phyloP scores from a whole-genome alignment of 371 early-diverging fungal species.

The Circinella umbellata region DNA sequence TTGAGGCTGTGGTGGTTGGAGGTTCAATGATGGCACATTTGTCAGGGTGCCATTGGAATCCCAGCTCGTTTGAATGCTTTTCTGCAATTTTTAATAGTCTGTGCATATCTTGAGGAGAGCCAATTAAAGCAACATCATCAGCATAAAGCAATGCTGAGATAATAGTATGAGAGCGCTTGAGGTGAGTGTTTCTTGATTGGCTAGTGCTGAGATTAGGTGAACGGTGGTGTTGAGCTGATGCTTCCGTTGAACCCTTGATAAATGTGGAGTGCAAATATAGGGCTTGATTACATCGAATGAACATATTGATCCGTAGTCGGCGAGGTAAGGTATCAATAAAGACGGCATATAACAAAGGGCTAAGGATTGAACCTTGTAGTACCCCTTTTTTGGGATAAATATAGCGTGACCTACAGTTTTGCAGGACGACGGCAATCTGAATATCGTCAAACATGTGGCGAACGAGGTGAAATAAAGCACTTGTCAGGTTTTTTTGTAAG shows the following conservation, averaged over 20 bases:
- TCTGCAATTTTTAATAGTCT: no score
- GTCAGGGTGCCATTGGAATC: no score
- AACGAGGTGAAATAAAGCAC: slow-evolving; percentile 3
- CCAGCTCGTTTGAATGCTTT: no score
- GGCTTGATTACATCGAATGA: background rate
- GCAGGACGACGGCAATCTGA: slow-evolving; percentile 11
- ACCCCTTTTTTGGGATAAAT: slow-evolving; percentile 24
- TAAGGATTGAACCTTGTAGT: slow-evolving; percentile 33
- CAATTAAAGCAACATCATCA: no score
- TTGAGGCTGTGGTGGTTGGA: background rate
- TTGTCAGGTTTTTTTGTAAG: background rate
- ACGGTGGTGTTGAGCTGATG: background rate
- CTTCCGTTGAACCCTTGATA: background rate
- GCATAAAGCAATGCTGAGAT: no score
- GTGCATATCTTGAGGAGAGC: no score
- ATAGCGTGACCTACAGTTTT: slow-evolving; percentile 5
- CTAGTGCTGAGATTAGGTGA: no score
- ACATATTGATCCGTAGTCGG: background rate
- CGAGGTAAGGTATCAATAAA: slow-evolving; percentile 30
- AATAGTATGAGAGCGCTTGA: no score
- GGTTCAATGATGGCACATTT: no score
- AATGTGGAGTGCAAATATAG: background rate
- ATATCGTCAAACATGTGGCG: slow-evolving; percentile 26
- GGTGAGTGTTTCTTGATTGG: no score
- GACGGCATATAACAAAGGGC: slow-evolving; percentile 28